A percentile compares a stretch with the other conserved stretches of the same genome.
These are phyloP conservation scores for Mychonastes homosphaera DNA, from an alignment of 139 green algal genomes.

Conservation along the genomic window DNA sequence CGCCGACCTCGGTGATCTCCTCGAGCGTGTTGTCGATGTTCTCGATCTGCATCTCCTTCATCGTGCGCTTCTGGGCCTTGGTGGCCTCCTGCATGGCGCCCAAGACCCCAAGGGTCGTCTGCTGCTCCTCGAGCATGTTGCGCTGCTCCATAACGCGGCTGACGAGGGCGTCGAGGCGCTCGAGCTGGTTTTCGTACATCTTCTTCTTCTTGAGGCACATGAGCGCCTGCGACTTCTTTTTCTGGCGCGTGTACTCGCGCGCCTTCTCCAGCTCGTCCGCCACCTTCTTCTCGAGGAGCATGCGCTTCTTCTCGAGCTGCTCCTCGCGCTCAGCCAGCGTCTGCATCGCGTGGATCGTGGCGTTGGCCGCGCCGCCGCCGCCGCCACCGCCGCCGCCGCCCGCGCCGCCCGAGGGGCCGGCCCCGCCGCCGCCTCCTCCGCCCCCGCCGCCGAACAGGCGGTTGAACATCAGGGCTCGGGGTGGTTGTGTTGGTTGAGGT, in stretches of 20 bases:
- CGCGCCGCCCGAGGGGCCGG: too few relatives aligned
- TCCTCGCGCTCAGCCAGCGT: slow-evolving; percentile 67
- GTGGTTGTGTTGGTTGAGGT: too few relatives aligned
- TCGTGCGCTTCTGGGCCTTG: slow-evolving; percentile 67
- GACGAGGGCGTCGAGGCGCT: slow-evolving; percentile 79
- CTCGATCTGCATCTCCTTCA: slow-evolving; percentile 84
- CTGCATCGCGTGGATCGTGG: slow-evolving; percentile 31
- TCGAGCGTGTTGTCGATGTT: slow-evolving; percentile 89
- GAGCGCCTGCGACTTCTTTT: slow-evolving; percentile 80
- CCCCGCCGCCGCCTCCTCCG: too few relatives aligned
- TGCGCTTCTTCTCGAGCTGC: slow-evolving; percentile 80
- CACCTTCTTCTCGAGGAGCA: slow-evolving; percentile 78
- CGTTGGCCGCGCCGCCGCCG: too few relatives aligned
- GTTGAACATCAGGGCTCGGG: too few relatives aligned
- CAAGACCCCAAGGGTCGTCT: slow-evolving; percentile 56
- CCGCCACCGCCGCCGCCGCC: too few relatives aligned
- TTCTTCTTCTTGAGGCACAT: slow-evolving; percentile 92
- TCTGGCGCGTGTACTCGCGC: slow-evolving; percentile 58
- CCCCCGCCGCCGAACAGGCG: slow-evolving; percentile 40
- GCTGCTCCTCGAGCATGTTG: slow-evolving; percentile 81
- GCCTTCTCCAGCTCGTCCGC: slow-evolving; percentile 65
- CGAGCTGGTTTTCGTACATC: slow-evolving; percentile 76
- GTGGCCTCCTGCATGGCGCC: slow-evolving; percentile 56
- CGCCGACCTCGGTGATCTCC: slow-evolving; percentile 84
- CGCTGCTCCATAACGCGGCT: slow-evolving; percentile 82